These are phyloP conservation scores for Colletotrichum nymphaeae DNA, from an alignment of 2,329 filamentous ascomycete genomes.

Conservation along the genomic window DNA sequence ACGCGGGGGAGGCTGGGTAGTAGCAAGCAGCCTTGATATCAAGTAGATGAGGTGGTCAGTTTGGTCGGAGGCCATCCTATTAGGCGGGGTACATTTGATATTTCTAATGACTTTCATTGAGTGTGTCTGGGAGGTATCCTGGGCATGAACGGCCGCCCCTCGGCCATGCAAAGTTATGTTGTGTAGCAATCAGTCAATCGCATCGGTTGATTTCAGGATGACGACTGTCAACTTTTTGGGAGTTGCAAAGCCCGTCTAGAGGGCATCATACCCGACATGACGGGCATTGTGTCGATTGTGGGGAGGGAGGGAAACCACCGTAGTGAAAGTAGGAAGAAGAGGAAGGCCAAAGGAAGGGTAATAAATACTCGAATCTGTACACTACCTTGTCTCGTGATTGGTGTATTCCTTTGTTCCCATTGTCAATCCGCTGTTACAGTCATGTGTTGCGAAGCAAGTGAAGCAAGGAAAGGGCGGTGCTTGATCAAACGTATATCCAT, in stretches of 20 bases:
- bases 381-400: not conserved
- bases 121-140: not conserved
- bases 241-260: not conserved
- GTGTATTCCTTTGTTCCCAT: not conserved
- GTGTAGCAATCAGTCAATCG: not conserved
- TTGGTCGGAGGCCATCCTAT: not conserved
- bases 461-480: too few species aligned
- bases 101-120: not conserved
- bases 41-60: not conserved
- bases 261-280: constrained; percentile 1
- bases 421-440: not conserved
- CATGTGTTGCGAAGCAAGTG: not conserved
- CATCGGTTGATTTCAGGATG: not conserved
- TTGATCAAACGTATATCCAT: too few species aligned
- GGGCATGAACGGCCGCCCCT: not conserved
- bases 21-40: not conserved
- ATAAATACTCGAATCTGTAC: constrained; percentile 7
- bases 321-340: not conserved
- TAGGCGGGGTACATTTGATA: constrained; percentile 13
- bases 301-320: not conserved
- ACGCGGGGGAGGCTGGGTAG: not conserved
- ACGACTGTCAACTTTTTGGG: not conserved
- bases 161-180: not conserved
- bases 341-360: not conserved
- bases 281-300: not conserved